Evolutionary conservation across 2,329 filamentous ascomycete species (phyloP), one percentile per base, ranked within the genome.

Genomic region (Phaeosphaeriaceae sp.): DNA sequence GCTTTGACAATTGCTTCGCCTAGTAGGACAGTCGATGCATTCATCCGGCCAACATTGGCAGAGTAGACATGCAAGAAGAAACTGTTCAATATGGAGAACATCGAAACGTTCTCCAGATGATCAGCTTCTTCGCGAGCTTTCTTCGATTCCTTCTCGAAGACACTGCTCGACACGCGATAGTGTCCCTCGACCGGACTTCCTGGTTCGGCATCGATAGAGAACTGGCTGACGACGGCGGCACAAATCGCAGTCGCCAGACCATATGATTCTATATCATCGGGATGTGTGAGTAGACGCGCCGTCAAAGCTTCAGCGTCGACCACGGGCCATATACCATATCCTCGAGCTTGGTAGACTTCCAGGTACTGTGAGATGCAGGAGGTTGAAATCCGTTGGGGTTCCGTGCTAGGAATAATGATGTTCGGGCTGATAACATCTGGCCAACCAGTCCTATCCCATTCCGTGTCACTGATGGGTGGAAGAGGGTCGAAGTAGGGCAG

Each of bases 51-150:
- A 19, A 74, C 65, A 41, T 76, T 74, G 10, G 73, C 73, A 7
- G 71, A 72, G 33, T 75, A 73, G 4, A 75, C 73, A 45, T 76
- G 73, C 7, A 76, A 56, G 50, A 76, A 76, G 63, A 76, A 76
- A 36, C 64, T 69, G 53, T 67, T 60, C 40, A 76, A 56, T 9
- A 73, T 51, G 6, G 73, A 75, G 27, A 61, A 70, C n/a, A 70
- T 55, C 4, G 72, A 72, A 6, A 70, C 57, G 41, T 74, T 67
- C 33, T 76, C 73, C 54, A 72, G 51, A 25, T 76, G 73, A 41
- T 76, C 73, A 2, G 63, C 69, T 15, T 67, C 62, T 19, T 66
- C 58, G n/a, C 72, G 67, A 11, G 72, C 69, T 44, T 60, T 62
- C 42, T 62, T 71, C 7, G 73, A 64, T 53, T 76, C 73, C n/a